Base-by-base conservation (phyloP, 345 rosid species). In the Moricandia arvensis region DNA sequence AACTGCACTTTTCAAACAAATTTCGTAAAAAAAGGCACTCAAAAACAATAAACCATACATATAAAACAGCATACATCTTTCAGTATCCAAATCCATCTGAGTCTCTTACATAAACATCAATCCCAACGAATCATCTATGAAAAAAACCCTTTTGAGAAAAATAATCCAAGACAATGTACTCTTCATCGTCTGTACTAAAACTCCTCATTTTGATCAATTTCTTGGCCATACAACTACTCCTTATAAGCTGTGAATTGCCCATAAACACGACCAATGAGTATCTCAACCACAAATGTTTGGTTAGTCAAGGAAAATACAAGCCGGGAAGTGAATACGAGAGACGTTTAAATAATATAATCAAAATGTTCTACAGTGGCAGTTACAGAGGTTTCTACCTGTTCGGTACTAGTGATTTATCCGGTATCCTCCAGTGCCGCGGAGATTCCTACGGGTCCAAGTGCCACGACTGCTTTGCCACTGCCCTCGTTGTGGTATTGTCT, bases 361-460 rank as follows among this genome's bases (percentile, higher is more conserved):
- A 8, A 4, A 5, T 45, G 53, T n/a, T 45, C 2, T 45, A 45
- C 17, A 45, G 53, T 2, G 53, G 53, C 53, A 45, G 53, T 45
- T 45, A 45, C 53, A 45, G 2, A 45, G 53, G 53, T 45, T 45
- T n/a, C 53, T 45, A 45, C 53, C 17, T 43, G 24, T 49, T 16
- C 10, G 26, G 17, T 3, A n/a, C n/a, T n/a, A n/a, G n/a, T n/a
- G n/a, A n/a, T 73, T 83, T 75, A 4, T 15, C 68, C 1, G 88
- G 81, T 26, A 83, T 78, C 1, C 77, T 80, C 0, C 85, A 86
- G 16, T 87, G 96, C 69, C 83, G 85, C 4, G 90, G 88, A 4
- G 88, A 54, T 24, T 54, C 59, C 59, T 54, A 54, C 30, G 59
- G 59, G 30, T 4, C 29, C 29, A 54, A 54, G 59, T 54, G 59